phyloP scores from a whole-genome alignment of 495 filamentous ascomycete genomes.

The Cercophora samala region DNA sequence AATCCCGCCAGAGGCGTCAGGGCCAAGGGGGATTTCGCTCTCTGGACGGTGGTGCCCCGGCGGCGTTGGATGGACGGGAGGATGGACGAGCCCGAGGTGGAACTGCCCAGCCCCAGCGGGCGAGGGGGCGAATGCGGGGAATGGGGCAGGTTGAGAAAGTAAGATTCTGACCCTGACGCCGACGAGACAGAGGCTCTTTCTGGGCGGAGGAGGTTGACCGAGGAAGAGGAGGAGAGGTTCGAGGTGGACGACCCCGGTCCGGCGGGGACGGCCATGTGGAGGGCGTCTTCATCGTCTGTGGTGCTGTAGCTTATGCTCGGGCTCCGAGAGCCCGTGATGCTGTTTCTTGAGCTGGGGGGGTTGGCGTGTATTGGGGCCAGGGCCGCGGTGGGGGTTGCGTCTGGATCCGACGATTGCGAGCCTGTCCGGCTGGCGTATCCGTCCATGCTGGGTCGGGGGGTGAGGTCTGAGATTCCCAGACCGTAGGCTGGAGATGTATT shows the following conservation, averaged over 20 bases:
- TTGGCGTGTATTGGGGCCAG: constrained; percentile 22
- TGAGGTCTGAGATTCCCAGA: constrained; percentile 49
- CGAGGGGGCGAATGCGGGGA: constrained; percentile 1
- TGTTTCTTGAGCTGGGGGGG: constrained; percentile 11
- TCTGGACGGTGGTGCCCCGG: constrained; percentile 50
- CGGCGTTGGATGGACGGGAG: constrained; percentile 40
- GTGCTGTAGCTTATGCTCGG: constrained; percentile 64
- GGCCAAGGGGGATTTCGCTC: constrained; percentile 61
- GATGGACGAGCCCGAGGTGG: neutral
- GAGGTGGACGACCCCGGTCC: constrained; percentile 18
- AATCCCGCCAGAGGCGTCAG: constrained; percentile 34
- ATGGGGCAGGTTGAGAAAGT: constrained; percentile 48
- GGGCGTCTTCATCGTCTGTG: constrained; percentile 75
- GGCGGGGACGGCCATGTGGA: constrained; percentile 51
- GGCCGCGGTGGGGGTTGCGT: constrained; percentile 32
- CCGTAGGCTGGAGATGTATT: constrained; percentile 29
- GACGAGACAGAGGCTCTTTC: constrained; percentile 53
- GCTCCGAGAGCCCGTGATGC: constrained; percentile 39
- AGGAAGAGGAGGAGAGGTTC: constrained; percentile 27
- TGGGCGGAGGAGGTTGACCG: constrained; percentile 36
- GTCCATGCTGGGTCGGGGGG: constrained; percentile 47
- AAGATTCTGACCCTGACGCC: constrained; percentile 62
- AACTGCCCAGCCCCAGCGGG: neutral
- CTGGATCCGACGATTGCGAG: constrained; percentile 17
- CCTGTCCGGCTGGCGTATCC: constrained; percentile 31